Conservation (phyloP, 805 yeast species). For the Teunomyces lycoperdinae region DNA sequence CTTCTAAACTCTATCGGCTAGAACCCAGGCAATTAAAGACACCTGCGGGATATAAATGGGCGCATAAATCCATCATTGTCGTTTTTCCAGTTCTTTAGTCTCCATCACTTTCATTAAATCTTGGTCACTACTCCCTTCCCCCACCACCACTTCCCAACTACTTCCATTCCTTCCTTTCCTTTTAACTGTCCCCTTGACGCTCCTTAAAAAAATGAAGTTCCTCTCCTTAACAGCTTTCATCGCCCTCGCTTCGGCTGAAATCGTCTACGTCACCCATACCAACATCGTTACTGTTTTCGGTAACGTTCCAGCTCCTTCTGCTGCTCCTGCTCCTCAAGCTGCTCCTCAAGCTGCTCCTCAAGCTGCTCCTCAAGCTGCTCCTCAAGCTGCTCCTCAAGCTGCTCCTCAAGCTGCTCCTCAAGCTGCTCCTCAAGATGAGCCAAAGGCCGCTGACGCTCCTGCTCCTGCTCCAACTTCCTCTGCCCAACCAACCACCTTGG, state of each 20-base stretch:
- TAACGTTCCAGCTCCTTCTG: slow-evolving; percentile 5
- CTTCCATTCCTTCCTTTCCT: neutral
- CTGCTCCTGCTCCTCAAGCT: slow-evolving; percentile 3
- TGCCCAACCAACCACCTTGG: slow-evolving; percentile 9
- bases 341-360: slow-evolving; percentile 1
- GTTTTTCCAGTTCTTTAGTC: neutral
- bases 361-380: slow-evolving; percentile 5
- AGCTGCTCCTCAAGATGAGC: slow-evolving; percentile 1
- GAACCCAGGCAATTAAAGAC: neutral
- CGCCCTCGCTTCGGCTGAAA: slow-evolving; percentile 20
- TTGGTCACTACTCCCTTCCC: neutral
- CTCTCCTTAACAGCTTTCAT: slow-evolving; percentile 20
- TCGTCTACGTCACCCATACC: slow-evolving; percentile 26
- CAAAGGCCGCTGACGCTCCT: slow-evolving; percentile 4
- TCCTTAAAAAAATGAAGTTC: slow-evolving; percentile 18
- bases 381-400: slow-evolving; percentile 9
- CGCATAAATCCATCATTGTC: neutral
- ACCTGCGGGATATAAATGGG: neutral
- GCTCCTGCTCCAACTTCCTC: slow-evolving; percentile 7
- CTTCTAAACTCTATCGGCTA: neutral
- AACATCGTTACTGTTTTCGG: slow-evolving; percentile 24
- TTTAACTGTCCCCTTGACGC: neutral
- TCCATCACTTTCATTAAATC: slow-evolving; percentile 4
- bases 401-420: slow-evolving; percentile 8
- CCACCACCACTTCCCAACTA: neutral